Conservation (phyloP, 352 stramenopile genomes). For the Phytophthora syringae region DNA sequence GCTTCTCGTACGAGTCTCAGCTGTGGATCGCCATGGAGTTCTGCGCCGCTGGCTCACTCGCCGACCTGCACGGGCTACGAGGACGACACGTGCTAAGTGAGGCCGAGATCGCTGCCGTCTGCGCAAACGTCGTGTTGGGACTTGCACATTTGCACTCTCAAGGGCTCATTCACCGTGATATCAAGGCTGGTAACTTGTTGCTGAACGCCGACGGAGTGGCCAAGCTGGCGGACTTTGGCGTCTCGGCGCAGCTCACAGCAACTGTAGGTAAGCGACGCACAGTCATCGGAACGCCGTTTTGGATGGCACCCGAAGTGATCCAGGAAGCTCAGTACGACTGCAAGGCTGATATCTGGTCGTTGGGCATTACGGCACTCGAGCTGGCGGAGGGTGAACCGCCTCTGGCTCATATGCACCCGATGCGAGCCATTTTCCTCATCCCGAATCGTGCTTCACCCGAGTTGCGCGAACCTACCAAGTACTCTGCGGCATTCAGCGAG, state of each 20-base stretch:
- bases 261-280: slow-evolving; percentile 93
- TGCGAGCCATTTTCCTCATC: slow-evolving; percentile 86
- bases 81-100: slow-evolving; percentile 57
- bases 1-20: slow-evolving; percentile 76
- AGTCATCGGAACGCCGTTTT: slow-evolving; percentile 91
- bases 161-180: slow-evolving; percentile 87
- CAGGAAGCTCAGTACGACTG: slow-evolving; percentile 86
- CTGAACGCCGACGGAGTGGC: slow-evolving; percentile 67
- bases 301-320: slow-evolving; percentile 93
- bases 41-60: slow-evolving; percentile 83
- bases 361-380: slow-evolving; percentile 92
- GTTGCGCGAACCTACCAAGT: slow-evolving; percentile 45
- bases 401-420: slow-evolving; percentile 88
- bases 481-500: slow-evolving; percentile 60
- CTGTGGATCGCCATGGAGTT: slow-evolving; percentile 92
- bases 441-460: slow-evolving; percentile 67
- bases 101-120: slow-evolving; percentile 74
- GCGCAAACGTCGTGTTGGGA: slow-evolving; percentile 69
- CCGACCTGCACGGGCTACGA: slow-evolving; percentile 76
- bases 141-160: slow-evolving; percentile 84
- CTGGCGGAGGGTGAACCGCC: slow-evolving; percentile 88
- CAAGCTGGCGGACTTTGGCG: slow-evolving; percentile 92
- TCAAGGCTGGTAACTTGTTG: slow-evolving; percentile 91
- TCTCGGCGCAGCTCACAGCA: slow-evolving; percentile 89
- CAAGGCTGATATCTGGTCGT: slow-evolving; percentile 85